These are phyloP conservation scores for Phytophthora vignae DNA, from an alignment of 352 stramenopile species.

Conservation along the genomic window DNA sequence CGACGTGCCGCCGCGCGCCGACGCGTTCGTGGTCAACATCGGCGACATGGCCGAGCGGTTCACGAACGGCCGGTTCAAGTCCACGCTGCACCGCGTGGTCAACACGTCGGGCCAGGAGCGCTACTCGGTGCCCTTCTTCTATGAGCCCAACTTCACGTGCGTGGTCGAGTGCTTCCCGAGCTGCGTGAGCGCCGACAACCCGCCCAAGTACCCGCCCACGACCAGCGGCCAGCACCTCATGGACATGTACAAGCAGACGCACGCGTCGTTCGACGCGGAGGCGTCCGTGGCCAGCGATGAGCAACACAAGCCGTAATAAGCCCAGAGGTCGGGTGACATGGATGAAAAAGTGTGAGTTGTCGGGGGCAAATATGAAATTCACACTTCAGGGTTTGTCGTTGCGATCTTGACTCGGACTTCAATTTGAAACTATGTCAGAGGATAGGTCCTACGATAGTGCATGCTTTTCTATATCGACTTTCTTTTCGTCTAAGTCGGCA, in stretches of 20 bases:
- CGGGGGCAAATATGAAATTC: too few species aligned
- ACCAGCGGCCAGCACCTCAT: slow-evolving; percentile 83
- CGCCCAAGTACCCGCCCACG: slow-evolving; percentile 65
- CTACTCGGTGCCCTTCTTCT: slow-evolving; percentile 86
- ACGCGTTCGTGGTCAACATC: slow-evolving; percentile 79
- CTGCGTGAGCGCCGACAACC: slow-evolving; percentile 55
- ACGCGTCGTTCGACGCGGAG: slow-evolving; percentile 53
- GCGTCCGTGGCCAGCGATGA: slow-evolving; percentile 1
- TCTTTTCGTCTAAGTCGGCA: neutral
- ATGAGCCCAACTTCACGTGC: slow-evolving; percentile 79
- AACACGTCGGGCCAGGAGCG: slow-evolving; percentile 66
- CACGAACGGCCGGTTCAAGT: slow-evolving; percentile 75
- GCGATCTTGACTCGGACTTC: neutral
- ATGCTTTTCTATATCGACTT: neutral
- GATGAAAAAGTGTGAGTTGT: too few species aligned
- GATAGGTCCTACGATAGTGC: neutral
- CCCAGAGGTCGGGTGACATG: too few species aligned
- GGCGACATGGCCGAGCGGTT: slow-evolving; percentile 81
- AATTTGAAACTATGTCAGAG: neutral
- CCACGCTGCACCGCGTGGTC: slow-evolving; percentile 73
- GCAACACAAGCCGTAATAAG: neutral
- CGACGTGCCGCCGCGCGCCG: slow-evolving; percentile 58
- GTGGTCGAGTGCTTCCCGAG: slow-evolving; percentile 68
- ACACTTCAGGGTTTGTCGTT: too few species aligned
- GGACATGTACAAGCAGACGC: slow-evolving; percentile 78